Conservation (phyloP, 2,329 filamentous ascomycete genomes). For the Fusarium sp. region DNA sequence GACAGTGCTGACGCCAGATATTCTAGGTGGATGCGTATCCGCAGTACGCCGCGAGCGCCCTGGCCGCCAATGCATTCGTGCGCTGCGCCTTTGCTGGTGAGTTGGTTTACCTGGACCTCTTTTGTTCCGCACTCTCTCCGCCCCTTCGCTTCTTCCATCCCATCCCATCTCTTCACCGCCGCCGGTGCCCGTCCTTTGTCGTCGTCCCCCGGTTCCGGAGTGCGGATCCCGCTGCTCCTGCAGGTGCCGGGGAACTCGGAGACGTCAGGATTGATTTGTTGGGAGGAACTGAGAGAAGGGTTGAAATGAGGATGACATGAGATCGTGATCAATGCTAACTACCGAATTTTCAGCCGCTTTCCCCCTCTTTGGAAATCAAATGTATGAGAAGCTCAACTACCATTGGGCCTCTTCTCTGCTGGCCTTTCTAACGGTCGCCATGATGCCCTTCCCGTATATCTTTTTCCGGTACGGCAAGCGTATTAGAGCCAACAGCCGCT, state of each 20-base stretch:
- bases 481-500: conserved; percentile 63
- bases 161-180: conserved; percentile 12
- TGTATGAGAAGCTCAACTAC: conserved; percentile 74
- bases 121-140: background rate
- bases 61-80: conserved; percentile 84
- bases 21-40: conserved; percentile 75
- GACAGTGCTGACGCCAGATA: conserved; percentile 31
- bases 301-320: background rate
- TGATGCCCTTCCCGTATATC: conserved; percentile 70
- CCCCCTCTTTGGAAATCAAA: conserved; percentile 75
- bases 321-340: background rate
- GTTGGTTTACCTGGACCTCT: conserved; percentile 37
- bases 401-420: conserved; percentile 72
- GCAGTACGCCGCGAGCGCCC: conserved; percentile 74
- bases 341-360: conserved; percentile 66
- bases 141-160: background rate
- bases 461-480: conserved; percentile 68
- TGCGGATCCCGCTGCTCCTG: background rate
- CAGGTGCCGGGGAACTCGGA: conserved; percentile 1
- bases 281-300: background rate
- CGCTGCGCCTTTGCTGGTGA: conserved; percentile 76
- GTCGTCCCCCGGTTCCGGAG: conserved; percentile 2
- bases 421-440: conserved; percentile 66
- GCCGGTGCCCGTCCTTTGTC: background rate
- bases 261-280: background rate